Base-by-base conservation (phyloP, 257 asterid species). In the Cinchona pubescens region DNA sequence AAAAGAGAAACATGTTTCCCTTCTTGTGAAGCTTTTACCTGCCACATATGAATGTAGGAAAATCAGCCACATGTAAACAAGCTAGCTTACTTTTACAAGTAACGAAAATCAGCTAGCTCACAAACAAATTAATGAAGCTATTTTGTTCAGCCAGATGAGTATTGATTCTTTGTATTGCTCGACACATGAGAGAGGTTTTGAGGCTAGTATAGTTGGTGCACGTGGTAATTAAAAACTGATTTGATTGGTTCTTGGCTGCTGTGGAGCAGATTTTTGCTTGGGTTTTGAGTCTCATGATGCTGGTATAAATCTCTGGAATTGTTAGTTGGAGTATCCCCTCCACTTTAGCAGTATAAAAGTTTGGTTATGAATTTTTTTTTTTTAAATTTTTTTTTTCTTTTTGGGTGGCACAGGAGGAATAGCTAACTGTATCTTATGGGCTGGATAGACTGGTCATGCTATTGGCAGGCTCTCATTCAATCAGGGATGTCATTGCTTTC, bases 401-500 rank as follows among this genome's bases (percentile, higher is more conserved):
- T n/a, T n/a, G n/a, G n/a, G 11, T 67, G 74, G 29, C 51, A 59
- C 90, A 92, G 99, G 98, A 58, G 99, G 99, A 73, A 95, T 95
- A 69, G 99, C 99, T n/a, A n/a, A n/a, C n/a, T n/a, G n/a, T n/a
- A n/a, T n/a, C n/a, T 30, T 92, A 73, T 14, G 99, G 98, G 69
- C 69, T 95, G 79, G 97, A 95, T 82, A 83, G 98, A 85, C 80
- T 92, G 79, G 92, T 83, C 73, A 95, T 92, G 99, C 88, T 95
- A 30, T 83, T 95, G 85, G 87, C 97, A 1, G 92, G 90, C 67
- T 85, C 96, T 45, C 82, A 74, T 72, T 92, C 99, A 48, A 95
- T 95, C 29, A 86, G 96, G 84, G 99, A 95, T 69, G 98, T 95
- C 15, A 95, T 95, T 40, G 99, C 97, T 49, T 95, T 95, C 76